Evolutionary conservation across 371 early-diverging fungal genomes (phyloP), one percentile per base, ranked within the genome.

Genomic region (Catenaria anguillulae): DNA sequence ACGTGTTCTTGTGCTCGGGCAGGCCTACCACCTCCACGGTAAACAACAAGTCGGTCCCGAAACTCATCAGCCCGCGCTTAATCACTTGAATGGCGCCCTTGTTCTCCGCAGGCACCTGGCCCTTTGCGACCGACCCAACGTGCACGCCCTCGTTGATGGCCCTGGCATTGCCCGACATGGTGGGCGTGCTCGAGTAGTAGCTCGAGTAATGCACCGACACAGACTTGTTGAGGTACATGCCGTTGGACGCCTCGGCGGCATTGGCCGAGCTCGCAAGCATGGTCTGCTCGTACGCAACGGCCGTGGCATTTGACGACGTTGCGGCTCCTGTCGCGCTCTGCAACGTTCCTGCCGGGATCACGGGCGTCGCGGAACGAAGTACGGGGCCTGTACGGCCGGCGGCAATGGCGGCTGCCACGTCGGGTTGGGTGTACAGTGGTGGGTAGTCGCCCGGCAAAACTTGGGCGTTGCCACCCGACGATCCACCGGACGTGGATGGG

Each of bases 11-110:
- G 4, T 29, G 29, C 15, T 19, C 29, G 2, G 52, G 52, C 2
- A 50, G 15, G 21, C 29, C 29, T 26, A 26, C 26, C 26, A 50
- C 31, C 29, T 50, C 52, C 6, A 50, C 12, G 15, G 52, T 50
- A 31, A 50, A 50, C 52, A 50, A 31, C 29, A 50, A 12, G 17
- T 50, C 52, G 29, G 52, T 12, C 52, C 52, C 52, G 31, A 50
- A 50, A 8, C 13, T 12, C 26, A 26, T 8, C 12, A 19, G 24
- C 12, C 12, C 24, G 12, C 24, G 21, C 24, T 12, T 23, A 55
- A 65, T 21, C 65, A 61, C 58, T 65, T 65, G 31, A 2, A n/a
- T 24, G 12, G 21, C 24, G 15, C 29, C 52, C 3, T 8, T 12
- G 15, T 29, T 3, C 45, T 8, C 15, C 29, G 52, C 26, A 15